Conservation (phyloP, 805 yeast species). For the Maudiozyma bulderi region DNA sequence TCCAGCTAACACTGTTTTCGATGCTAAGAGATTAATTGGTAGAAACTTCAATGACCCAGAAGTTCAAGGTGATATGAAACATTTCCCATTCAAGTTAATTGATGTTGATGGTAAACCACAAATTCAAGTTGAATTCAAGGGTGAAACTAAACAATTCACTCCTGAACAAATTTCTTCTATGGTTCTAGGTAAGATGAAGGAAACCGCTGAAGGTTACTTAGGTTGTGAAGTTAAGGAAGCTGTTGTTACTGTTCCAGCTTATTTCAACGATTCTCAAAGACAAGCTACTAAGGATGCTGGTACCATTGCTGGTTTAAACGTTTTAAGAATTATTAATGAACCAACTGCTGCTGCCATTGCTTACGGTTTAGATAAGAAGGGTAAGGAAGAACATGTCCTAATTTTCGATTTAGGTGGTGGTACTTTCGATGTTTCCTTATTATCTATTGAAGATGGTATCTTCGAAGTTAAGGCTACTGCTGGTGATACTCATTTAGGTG, state of each 20-base stretch:
- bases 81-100: slow-evolving; percentile 77
- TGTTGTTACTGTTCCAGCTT: slow-evolving; percentile 92
- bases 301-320: slow-evolving; percentile 88
- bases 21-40: slow-evolving; percentile 89
- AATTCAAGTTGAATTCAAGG: slow-evolving; percentile 79
- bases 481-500: slow-evolving; percentile 85
- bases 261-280: slow-evolving; percentile 93
- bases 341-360: slow-evolving; percentile 98
- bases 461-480: slow-evolving; percentile 93
- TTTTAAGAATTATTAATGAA: slow-evolving; percentile 87
- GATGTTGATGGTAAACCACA: slow-evolving; percentile 79
- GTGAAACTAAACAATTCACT: slow-evolving; percentile 76
- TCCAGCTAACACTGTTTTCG: slow-evolving; percentile 88
- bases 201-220: slow-evolving; percentile 83
- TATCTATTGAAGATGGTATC: slow-evolving; percentile 91
- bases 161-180: slow-evolving; percentile 94
- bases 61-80: slow-evolving; percentile 52
- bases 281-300: slow-evolving; percentile 97
- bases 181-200: slow-evolving; percentile 88
- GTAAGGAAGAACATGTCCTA: slow-evolving; percentile 77
- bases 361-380: slow-evolving; percentile 71
- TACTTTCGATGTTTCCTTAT: slow-evolving; percentile 93
- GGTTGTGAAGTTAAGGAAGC: slow-evolving; percentile 83
- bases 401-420: slow-evolving; percentile 98
- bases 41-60: slow-evolving; percentile 52